Evolutionary conservation across 768 basidiomycete species (phyloP), one percentile per base, ranked within the genome.

Genomic region (Suillus variegatus): DNA sequence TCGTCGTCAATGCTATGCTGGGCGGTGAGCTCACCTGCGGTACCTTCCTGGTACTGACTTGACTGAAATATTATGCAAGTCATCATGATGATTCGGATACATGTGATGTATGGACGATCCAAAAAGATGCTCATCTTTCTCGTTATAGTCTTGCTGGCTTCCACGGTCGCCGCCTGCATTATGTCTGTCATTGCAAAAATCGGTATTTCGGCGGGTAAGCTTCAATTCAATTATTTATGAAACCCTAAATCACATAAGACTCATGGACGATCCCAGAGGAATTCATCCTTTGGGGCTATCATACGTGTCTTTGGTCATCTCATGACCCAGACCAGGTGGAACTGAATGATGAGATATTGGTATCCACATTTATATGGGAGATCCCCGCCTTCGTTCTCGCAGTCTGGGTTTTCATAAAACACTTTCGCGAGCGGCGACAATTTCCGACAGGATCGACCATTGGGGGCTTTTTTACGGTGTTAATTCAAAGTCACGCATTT

Each of bases 241-340:
- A 47, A n/a, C 2, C n/a, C 10, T 47, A 3, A 13, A 47, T 10
- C 46, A 22, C n/a, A 47, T 2, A 12, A 47, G 10, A 22, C 46
- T 47, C 10, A 47, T 47, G 12, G 0, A 47, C 5, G 22, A 22
- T n/a, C 6, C 4, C n/a, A 47, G 46, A 22, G 1, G 46, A 47
- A 12, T 22, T 0, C 3, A 0, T 22, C n/a, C 0, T 47, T 47
- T 12, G 5, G 1, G n/a, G 46, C 5, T n/a, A n/a, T 5, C 4
- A n/a, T 22, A 0, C 1, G 5, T 47, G 46, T 47, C 4, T 47
- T 47, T 6, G 0, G 1, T 1, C 0, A 20, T 0, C 10, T 2
- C 5, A 5, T n/a, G n/a, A 12, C 20, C 4, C 2, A 46, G 1
- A 12, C 20, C 4, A 12, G 4, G 4, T 10, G 4, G 0, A 12